Percentiles rank a stretch among this genome's conserved stretches.
These are phyloP conservation scores for Gloeopeniophorella convolvens DNA, from an alignment of 768 basidiomycete genomes.

Conservation along the genomic window DNA sequence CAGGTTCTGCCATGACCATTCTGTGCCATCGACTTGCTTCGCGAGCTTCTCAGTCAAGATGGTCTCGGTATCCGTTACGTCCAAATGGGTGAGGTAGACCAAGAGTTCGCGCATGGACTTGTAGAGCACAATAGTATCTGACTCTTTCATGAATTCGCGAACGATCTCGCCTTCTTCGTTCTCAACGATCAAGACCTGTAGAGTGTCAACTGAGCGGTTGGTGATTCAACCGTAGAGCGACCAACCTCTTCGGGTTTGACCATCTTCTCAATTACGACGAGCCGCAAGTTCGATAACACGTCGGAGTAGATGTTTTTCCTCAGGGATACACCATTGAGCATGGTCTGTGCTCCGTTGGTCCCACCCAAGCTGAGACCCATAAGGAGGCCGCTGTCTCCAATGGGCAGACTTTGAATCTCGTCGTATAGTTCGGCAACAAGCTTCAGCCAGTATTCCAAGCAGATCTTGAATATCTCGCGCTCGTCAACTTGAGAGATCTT, in stretches of 20 bases:
- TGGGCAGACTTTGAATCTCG: conserved; percentile 89
- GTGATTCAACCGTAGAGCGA: background rate
- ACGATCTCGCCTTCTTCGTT: conserved; percentile 99
- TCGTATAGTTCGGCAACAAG: conserved; percentile 96
- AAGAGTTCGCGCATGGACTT: conserved; percentile 98
- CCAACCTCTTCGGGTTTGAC: conserved; percentile 97
- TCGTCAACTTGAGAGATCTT: conserved; percentile 98
- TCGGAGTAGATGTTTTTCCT: conserved; percentile 95
- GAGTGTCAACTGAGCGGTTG: conserved; percentile 11
- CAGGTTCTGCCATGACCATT: conserved; percentile 99
- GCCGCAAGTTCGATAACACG: conserved; percentile 85
- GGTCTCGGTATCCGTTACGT: conserved; percentile 92
- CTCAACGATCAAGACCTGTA: conserved; percentile 92
- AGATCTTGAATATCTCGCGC: conserved; percentile 98
- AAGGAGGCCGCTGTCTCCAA: conserved; percentile 77
- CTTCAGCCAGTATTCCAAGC: conserved; percentile 95
- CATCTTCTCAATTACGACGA: conserved; percentile 98
- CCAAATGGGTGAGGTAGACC: conserved; percentile 96
- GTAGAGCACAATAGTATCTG: conserved; percentile 96
- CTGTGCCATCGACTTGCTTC: conserved; percentile 94
- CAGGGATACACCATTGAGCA: conserved; percentile 72
- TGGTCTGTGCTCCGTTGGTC: conserved; percentile 49
- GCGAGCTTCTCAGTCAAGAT: conserved; percentile 96
- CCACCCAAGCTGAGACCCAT: conserved; percentile 87
- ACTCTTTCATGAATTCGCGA: conserved; percentile 98